Evolutionary conservation across 768 basidiomycete genomes (phyloP).

Genomic region (Boletellus sp.): DNA sequence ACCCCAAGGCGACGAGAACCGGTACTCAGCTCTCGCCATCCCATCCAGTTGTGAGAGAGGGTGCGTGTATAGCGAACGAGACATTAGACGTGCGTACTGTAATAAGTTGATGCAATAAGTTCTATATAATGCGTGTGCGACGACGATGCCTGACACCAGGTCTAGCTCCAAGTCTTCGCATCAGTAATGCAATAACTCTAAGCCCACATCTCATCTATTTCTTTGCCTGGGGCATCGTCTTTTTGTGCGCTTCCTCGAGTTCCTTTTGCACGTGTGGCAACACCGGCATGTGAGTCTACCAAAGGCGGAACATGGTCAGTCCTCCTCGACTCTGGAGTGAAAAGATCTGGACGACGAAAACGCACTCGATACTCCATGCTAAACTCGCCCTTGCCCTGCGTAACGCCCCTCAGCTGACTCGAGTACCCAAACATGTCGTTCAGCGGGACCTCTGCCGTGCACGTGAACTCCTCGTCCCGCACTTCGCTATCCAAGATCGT

Average conservation of each 20-base stretch:
- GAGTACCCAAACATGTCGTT: slow-evolving; percentile 99
- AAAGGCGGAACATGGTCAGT: neutral
- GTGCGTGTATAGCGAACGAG: slow-evolving; percentile 5
- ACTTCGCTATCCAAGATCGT: slow-evolving; percentile 95
- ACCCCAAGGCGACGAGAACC: too few species aligned
- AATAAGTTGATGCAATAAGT: slow-evolving; percentile 12
- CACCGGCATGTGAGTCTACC: slow-evolving; percentile 75
- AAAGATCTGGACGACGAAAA: neutral
- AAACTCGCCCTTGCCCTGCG: slow-evolving; percentile 94
- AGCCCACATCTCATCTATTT: slow-evolving; percentile 48
- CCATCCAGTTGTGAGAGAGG: neutral
- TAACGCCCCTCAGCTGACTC: slow-evolving; percentile 85
- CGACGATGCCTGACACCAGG: slow-evolving; percentile 2
- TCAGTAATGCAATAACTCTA: neutral
- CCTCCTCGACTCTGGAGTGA: neutral
- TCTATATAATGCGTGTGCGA: slow-evolving; percentile 15
- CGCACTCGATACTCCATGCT: slow-evolving; percentile 76
- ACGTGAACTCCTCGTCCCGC: slow-evolving; percentile 94
- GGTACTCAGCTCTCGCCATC: neutral
- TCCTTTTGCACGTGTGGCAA: slow-evolving; percentile 85
- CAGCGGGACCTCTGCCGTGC: slow-evolving; percentile 85
- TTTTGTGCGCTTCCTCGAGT: slow-evolving; percentile 81
- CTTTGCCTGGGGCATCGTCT: slow-evolving; percentile 66
- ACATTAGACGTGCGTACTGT: slow-evolving; percentile 12
- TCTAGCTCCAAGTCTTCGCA: neutral